phyloP scores from a whole-genome alignment of 805 yeast species.

The Pichia nakasei region DNA sequence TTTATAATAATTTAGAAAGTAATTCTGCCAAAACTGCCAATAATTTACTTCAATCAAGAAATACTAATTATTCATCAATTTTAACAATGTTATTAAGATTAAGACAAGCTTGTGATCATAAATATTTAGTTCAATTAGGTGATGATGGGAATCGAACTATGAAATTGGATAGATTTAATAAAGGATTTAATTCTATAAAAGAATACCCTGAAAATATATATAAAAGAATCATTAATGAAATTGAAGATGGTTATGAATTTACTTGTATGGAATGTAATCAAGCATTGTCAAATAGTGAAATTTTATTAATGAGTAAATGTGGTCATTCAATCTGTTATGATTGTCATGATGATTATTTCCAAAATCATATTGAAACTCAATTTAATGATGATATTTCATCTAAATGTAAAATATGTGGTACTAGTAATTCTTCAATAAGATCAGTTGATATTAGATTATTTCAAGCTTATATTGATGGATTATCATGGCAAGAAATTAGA shows the following conservation, averaged over 20 bases:
- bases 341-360: slow-evolving; percentile 46
- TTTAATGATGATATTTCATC: slow-evolving; percentile 29
- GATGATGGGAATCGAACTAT: slow-evolving; percentile 31
- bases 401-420: slow-evolving; percentile 50
- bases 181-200: slow-evolving; percentile 19
- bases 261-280: slow-evolving; percentile 65
- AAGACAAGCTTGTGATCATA: slow-evolving; percentile 83
- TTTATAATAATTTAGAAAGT: slow-evolving; percentile 50
- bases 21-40: slow-evolving; percentile 45
- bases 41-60: slow-evolving; percentile 29
- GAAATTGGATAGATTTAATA: slow-evolving; percentile 27
- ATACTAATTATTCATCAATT: slow-evolving; percentile 41
- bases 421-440: slow-evolving; percentile 28
- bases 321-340: slow-evolving; percentile 67
- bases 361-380: slow-evolving; percentile 30
- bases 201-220: slow-evolving; percentile 18
- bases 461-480: slow-evolving; percentile 33
- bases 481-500: slow-evolving; percentile 18
- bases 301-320: slow-evolving; percentile 48
- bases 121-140: slow-evolving; percentile 63
- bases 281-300: slow-evolving; percentile 33
- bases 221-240: slow-evolving; percentile 24
- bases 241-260: slow-evolving; percentile 30
- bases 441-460: slow-evolving; percentile 43
- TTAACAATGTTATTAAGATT: slow-evolving; percentile 66